These are phyloP conservation scores for Thielaviopsis ethacetica DNA, from an alignment of 2,329 filamentous ascomycete genomes.

Conservation along the genomic window DNA sequence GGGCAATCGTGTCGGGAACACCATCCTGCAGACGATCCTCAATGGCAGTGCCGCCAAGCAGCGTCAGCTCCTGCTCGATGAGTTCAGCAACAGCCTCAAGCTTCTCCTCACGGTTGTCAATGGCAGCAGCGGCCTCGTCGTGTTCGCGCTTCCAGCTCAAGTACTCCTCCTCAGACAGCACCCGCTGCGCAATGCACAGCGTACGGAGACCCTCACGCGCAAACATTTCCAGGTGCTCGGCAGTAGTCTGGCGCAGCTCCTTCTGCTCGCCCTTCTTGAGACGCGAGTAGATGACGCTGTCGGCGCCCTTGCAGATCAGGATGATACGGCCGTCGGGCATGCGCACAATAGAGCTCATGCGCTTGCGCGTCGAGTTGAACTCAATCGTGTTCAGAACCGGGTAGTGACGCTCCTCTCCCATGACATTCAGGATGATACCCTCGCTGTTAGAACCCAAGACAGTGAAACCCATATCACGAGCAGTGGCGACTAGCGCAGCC, in stretches of 20 bases:
- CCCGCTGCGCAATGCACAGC: conserved; percentile 76
- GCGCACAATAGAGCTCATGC: conserved; percentile 92
- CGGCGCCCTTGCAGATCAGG: conserved; percentile 92
- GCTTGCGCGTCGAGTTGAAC: conserved; percentile 85
- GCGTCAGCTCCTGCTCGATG: conserved; percentile 77
- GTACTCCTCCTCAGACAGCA: conserved; percentile 71
- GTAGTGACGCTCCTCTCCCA: conserved; percentile 74
- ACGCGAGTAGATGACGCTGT: conserved; percentile 91
- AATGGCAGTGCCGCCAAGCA: conserved; percentile 89
- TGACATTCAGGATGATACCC: conserved; percentile 69
- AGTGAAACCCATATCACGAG: conserved; percentile 88
- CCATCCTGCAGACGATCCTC: conserved; percentile 94
- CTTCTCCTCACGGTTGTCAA: conserved; percentile 81
- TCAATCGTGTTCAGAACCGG: conserved; percentile 87
- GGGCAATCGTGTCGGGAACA: conserved; percentile 84
- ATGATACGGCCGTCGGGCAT: conserved; percentile 86
- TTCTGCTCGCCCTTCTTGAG: conserved; percentile 72
- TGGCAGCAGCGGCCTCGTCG: conserved; percentile 67
- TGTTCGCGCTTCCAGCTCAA: conserved; percentile 71
- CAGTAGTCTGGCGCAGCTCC: conserved; percentile 67
- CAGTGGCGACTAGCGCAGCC: conserved; percentile 82
- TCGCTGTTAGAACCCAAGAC: conserved; percentile 68
- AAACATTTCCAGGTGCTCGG: conserved; percentile 92
- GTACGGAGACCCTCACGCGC: conserved; percentile 89
- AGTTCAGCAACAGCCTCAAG: conserved; percentile 75